Base-by-base conservation (phyloP, 2,329 filamentous ascomycete species). In the Penicillium occitanis region DNA sequence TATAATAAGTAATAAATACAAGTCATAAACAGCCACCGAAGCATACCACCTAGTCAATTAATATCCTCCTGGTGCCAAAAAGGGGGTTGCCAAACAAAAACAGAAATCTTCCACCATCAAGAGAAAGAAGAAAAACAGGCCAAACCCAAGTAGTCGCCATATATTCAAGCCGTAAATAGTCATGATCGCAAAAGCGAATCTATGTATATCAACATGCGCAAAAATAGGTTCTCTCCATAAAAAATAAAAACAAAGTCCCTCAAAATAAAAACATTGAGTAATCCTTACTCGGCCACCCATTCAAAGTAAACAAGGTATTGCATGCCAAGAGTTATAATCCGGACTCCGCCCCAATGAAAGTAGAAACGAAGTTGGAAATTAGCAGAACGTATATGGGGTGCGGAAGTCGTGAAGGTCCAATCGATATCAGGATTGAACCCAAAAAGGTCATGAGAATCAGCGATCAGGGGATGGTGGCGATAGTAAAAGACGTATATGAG, bases 371-470 rank as follows among this genome's bases (percentile, higher is more conserved):
- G 40, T 25, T 30, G 17, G 2, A 55, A 7, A 33, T 50, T 22
- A 33, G 35, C 7, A 55, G 35, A 53, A 37, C 6, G 17, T 30
- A 63, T 55, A 44, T 53, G 19, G 55, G 37, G 25, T 22, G 28
- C 37, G 19, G 19, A 22, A 48, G 25, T 37, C 17, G 50, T 42
- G 33, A 8, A 4, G 22, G 10, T 35, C 5, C 14, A 55, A 28
- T 59, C 35, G 35, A 28, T 10, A 3, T 22, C 11, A 10, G 6
- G 25, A 19, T 25, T 58, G 37, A 13, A 64, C 40, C 42, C 28
- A 85, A 0, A 75, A 87, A 10, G 11, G 7, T 17, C 51, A 30
- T 28, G 13, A 14, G 30, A 6, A 58, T 58, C 40, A 58, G 22
- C 51, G 62, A 22, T 64, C 62, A 22, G 62, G 62, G 6, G 62